phyloP scores from a whole-genome alignment of 768 basidiomycete species.

The Lactarius indigo region DNA sequence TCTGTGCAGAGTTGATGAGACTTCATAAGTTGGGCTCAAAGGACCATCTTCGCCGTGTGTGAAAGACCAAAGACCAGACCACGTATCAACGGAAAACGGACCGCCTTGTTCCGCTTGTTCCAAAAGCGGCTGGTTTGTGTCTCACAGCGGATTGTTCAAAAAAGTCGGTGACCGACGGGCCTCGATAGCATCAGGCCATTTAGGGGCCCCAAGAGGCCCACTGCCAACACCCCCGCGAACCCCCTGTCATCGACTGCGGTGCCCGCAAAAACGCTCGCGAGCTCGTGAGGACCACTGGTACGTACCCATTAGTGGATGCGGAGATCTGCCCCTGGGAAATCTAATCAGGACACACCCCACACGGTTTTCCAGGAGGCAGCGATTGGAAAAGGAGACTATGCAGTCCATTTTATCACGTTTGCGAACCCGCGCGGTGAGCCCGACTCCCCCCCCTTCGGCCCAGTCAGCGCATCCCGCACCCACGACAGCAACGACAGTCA shows the following conservation, averaged over 20 bases:
- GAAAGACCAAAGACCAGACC: not conserved
- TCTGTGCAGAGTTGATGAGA: not conserved
- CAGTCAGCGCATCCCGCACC: conserved; percentile 12
- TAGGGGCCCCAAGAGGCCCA: not conserved
- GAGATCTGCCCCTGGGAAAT: not conserved
- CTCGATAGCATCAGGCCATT: not conserved
- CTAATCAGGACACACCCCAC: not conserved
- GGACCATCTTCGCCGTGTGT: not conserved
- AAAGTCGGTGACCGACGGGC: conserved; percentile 1
- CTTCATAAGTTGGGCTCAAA: not conserved
- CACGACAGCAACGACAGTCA: conserved; percentile 18
- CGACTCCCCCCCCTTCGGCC: conserved; percentile 24
- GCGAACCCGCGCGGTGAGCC: conserved; percentile 30
- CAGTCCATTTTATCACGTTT: conserved; percentile 35
- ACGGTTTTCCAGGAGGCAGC: not conserved
- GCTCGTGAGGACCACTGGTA: not conserved
- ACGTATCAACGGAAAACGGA: not conserved
- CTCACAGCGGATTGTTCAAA: conserved; percentile 17
- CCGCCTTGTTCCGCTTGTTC: not conserved
- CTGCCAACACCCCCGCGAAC: not conserved
- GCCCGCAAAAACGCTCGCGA: not conserved
- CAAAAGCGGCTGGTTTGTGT: conserved; percentile 20
- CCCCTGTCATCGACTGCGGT: not conserved
- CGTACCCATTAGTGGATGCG: not conserved
- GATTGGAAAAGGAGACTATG: conserved; percentile 20